Base-by-base conservation (phyloP, 176 grass and related monocot species). In the Oryza longistaminata region DNA sequence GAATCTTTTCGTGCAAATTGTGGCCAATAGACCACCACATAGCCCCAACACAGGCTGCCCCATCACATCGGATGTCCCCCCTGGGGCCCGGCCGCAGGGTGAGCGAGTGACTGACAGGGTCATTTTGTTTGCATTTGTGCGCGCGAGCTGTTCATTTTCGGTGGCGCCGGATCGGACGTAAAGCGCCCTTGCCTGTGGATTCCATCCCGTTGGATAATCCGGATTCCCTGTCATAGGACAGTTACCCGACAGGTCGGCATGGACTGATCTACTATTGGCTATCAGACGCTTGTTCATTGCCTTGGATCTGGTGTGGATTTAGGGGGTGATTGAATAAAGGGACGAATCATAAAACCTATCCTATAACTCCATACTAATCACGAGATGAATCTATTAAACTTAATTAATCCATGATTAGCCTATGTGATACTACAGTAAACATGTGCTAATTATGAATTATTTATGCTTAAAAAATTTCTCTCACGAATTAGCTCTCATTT, bases 1-100 rank as follows among this genome's bases (percentile, higher is more conserved):
- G 87, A 85, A 89, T 89, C 87, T 55, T 90, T 77, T 45, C 2
- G 27, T 78, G 83, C 83, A 44, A 55, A 86, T 34, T n/a, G 73
- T 73, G 83, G 34, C 44, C 60, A 67, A 29, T 55, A 43, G 44
- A 67, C 66, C 21, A 68, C 53, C 88, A 86, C 88, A 77, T 19
- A 19, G 5, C 49, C 49, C 53, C 74, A 66, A 37, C 75, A 24
- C 34, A 68, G 14, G 49, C 14, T 52, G 49, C 15, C 49, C 78
- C 31, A 69, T 64, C 85, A 70, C 71, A 75, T 29, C 69, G 45
- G 68, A 35, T 72, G 74, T 74, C 55, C 50, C 55, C 50, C 50
- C 50, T 53, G 50, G 50, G 50, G 50, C n/a, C 68, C 58, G 13
- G 76, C 42, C 42, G 80, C 81, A 74, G 24, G 29, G 7, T n/a